phyloP scores from a whole-genome alignment of 2,329 filamentous ascomycete species.

The Mycogone perniciosa region DNA sequence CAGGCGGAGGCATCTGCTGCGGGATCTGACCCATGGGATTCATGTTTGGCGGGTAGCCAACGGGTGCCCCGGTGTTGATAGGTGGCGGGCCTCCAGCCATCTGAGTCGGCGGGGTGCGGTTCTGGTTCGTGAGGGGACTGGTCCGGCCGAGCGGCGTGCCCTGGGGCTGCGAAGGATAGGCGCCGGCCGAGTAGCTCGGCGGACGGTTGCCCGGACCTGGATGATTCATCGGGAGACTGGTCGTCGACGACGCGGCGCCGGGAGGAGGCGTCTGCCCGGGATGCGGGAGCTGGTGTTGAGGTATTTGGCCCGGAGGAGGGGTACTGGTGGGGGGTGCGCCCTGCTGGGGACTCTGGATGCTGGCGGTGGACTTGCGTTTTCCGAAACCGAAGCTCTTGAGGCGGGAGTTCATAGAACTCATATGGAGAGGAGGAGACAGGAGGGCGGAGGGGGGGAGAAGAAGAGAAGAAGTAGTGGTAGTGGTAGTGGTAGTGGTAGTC shows the following conservation, averaged over 20 bases:
- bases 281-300: conserved; percentile 38
- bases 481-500: background rate
- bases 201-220: conserved; percentile 53
- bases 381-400: conserved; percentile 76
- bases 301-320: conserved; percentile 43
- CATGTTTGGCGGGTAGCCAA: conserved; percentile 56
- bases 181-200: conserved; percentile 53
- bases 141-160: conserved; percentile 43
- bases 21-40: conserved; percentile 36
- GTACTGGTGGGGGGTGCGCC: conserved; percentile 28
- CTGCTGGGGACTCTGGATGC: conserved; percentile 47
- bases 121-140: conserved; percentile 42
- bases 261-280: conserved; percentile 29
- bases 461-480: conserved; percentile 14
- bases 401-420: conserved; percentile 75
- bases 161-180: conserved; percentile 43
- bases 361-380: conserved; percentile 67
- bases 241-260: conserved; percentile 39
- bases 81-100: conserved; percentile 60
- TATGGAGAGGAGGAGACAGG: conserved; percentile 33
- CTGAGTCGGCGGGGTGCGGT: conserved; percentile 52
- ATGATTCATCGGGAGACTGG: conserved; percentile 55
- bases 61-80: conserved; percentile 58
- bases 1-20: conserved; percentile 23
- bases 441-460: conserved; percentile 13